These are phyloP conservation scores for Eucalyptus cloeziana DNA, from an alignment of 345 rosid species.

Conservation along the genomic window DNA sequence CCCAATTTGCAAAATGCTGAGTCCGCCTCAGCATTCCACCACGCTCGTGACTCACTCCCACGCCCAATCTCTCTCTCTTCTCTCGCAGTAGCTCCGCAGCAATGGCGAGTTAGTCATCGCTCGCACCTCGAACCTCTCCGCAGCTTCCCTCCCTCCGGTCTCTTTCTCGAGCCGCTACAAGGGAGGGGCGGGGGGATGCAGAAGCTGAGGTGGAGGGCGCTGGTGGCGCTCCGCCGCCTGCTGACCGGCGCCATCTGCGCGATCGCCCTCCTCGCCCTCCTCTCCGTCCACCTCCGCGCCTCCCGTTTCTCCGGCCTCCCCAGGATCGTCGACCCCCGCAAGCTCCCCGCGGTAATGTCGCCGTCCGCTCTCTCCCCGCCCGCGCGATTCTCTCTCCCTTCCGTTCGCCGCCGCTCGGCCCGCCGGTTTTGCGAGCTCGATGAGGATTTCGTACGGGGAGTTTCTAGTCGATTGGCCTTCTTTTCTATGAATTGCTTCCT, in stretches of 20 bases:
- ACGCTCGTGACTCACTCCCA: background rate
- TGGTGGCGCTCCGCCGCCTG: constrained; percentile 26
- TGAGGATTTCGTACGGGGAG: background rate
- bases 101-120: background rate
- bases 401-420: background rate
- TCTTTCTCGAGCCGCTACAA: background rate
- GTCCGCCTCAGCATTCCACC: background rate
- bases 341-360: constrained; percentile 13
- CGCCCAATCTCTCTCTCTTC: background rate
- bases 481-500: background rate
- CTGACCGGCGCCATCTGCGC: constrained; percentile 53
- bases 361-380: background rate
- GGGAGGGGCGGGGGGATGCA: background rate
- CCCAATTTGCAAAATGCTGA: background rate
- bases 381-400: background rate
- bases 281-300: constrained; percentile 42
- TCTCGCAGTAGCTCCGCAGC: background rate
- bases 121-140: background rate
- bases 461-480: background rate
- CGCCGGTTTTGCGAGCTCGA: background rate
- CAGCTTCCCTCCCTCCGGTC: background rate
- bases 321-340: constrained; percentile 25
- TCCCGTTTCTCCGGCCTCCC: constrained; percentile 36
- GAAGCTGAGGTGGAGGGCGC: constrained; percentile 32
- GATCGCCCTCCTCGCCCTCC: constrained; percentile 31